These are phyloP conservation scores for Cryphonectria radicalis DNA, from an alignment of 2,329 filamentous ascomycete species.

Conservation along the genomic window DNA sequence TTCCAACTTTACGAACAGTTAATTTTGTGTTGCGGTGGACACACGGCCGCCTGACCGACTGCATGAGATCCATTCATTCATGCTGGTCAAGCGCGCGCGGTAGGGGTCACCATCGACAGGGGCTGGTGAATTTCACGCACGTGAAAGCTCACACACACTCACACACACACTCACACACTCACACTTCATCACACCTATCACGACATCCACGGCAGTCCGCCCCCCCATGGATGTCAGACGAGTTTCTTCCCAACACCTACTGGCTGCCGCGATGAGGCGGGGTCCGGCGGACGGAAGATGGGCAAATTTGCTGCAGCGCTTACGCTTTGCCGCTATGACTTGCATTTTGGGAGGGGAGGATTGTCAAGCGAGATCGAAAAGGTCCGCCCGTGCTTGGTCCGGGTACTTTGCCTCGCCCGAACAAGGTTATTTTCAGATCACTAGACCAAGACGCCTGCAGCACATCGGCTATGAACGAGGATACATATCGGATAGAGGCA, in stretches of 20 bases:
- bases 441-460: background rate
- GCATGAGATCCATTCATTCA: background rate
- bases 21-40: background rate
- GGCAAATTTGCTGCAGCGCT: slow-evolving; percentile 4
- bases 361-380: background rate
- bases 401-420: background rate
- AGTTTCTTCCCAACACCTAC: background rate
- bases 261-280: background rate
- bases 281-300: slow-evolving; percentile 2
- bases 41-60: background rate
- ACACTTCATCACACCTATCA: background rate
- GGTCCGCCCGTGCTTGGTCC: background rate
- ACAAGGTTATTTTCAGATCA: background rate
- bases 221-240: background rate
- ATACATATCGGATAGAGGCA: background rate
- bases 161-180: too few relatives aligned
- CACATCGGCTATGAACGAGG: background rate
- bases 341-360: background rate
- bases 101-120: background rate
- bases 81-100: slow-evolving; percentile 1
- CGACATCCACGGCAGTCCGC: background rate
- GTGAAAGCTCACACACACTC: background rate
- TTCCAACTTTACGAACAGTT: background rate
- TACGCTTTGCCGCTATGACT: background rate
- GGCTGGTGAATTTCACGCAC: background rate